These are phyloP conservation scores for Metschnikowia cerradonensis DNA, from an alignment of 805 yeast species.

Conservation along the genomic window DNA sequence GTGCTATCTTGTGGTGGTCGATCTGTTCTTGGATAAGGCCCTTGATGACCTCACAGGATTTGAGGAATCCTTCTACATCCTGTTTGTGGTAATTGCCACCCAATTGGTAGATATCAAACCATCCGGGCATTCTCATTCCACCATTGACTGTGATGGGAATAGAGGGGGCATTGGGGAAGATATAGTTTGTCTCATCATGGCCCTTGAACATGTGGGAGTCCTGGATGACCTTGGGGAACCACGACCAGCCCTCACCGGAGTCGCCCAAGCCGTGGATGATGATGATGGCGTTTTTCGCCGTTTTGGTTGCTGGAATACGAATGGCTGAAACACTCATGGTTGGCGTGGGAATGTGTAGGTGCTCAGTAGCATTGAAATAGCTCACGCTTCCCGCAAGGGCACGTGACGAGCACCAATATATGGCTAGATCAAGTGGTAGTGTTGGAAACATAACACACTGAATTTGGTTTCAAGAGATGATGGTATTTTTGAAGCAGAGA, in stretches of 20 bases:
- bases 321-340: conserved; percentile 22
- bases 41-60: conserved; percentile 44
- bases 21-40: conserved; percentile 50
- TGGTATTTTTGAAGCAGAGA: no score
- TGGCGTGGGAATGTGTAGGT: neutral
- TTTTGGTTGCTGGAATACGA: conserved; percentile 25
- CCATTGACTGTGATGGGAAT: conserved; percentile 65
- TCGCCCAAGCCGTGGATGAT: conserved; percentile 92
- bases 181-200: conserved; percentile 52
- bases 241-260: conserved; percentile 84
- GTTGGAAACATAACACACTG: no score
- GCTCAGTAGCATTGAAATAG: neutral
- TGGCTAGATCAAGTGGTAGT: no score
- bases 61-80: conserved; percentile 53
- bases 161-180: conserved; percentile 89
- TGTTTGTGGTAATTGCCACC: conserved; percentile 44
- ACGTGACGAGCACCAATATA: neutral
- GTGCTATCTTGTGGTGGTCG: conserved; percentile 46
- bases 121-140: conserved; percentile 68
- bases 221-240: conserved; percentile 63
- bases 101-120: conserved; percentile 76
- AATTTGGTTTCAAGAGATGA: no score
- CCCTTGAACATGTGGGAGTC: conserved; percentile 42
- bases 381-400: neutral
- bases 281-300: conserved; percentile 54